Evolutionary conservation across 2,329 filamentous ascomycete species (phyloP).

Genomic region (Fusarium sp.): DNA sequence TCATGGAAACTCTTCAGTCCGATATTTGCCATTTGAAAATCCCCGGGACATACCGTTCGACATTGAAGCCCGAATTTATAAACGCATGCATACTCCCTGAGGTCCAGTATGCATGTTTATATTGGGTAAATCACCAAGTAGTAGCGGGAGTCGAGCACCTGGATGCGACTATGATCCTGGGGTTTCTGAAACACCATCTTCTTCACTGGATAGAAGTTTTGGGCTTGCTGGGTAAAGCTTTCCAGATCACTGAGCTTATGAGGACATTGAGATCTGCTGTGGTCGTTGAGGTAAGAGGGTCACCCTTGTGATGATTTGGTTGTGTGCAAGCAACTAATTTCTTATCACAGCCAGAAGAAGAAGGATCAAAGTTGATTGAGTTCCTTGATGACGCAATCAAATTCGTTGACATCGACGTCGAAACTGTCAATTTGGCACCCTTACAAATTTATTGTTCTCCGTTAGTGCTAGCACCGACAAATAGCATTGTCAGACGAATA

Average conservation of each 20-base stretch:
- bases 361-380: neutral
- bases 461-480: neutral
- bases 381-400: neutral
- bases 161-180: accelerated
- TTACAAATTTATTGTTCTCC: neutral
- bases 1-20: neutral
- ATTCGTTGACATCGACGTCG: neutral
- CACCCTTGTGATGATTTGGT: accelerated
- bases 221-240: accelerated
- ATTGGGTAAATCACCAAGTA: neutral
- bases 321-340: neutral
- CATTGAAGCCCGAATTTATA: neutral
- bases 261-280: accelerated
- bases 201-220: neutral
- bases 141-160: accelerated
- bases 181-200: neutral
- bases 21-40: neutral
- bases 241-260: neutral
- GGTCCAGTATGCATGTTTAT: neutral
- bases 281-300: neutral
- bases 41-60: neutral
- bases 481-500: neutral
- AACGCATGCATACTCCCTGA: neutral
- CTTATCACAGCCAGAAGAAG: neutral
- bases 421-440: neutral